These are phyloP conservation scores for Ligustrum vulgare DNA, from an alignment of 257 asterid genomes.

Conservation along the genomic window DNA sequence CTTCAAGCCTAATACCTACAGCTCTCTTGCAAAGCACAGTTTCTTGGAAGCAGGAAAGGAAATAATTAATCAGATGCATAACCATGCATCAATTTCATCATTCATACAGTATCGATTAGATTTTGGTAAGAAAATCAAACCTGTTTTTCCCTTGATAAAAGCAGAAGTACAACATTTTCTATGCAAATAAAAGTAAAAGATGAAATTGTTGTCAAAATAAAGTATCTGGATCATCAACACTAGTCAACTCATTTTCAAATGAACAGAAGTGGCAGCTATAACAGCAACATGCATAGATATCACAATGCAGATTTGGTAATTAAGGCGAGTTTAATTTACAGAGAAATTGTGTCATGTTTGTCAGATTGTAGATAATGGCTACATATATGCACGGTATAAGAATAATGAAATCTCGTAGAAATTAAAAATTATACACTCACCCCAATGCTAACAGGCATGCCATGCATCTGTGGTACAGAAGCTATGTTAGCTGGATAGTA, in stretches of 20 bases:
- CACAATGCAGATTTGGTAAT: neutral
- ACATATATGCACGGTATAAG: neutral
- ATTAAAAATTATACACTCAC: constrained; percentile 42
- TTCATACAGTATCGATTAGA: neutral
- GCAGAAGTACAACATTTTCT: neutral
- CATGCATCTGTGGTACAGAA: constrained; percentile 73
- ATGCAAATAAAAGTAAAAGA: neutral
- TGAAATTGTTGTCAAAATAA: neutral
- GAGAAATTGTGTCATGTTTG: constrained; percentile 8
- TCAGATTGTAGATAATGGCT: neutral
- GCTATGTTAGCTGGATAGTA: constrained; percentile 76
- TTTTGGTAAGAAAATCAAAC: neutral
- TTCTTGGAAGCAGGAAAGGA: neutral
- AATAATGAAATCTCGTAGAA: constrained; percentile 14
- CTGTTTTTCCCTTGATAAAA: neutral
- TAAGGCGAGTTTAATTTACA: constrained; percentile 5
- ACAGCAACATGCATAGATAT: neutral
- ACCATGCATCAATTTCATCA: neutral
- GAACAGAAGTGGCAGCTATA: neutral
- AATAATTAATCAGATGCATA: neutral
- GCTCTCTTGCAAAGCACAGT: neutral
- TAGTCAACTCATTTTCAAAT: neutral
- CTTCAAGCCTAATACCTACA: neutral
- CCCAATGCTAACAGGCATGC: constrained; percentile 86
- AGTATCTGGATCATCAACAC: neutral